These are phyloP conservation scores for Pezicula neosporulosa DNA, from an alignment of 2,329 filamentous ascomycete species.

Conservation along the genomic window DNA sequence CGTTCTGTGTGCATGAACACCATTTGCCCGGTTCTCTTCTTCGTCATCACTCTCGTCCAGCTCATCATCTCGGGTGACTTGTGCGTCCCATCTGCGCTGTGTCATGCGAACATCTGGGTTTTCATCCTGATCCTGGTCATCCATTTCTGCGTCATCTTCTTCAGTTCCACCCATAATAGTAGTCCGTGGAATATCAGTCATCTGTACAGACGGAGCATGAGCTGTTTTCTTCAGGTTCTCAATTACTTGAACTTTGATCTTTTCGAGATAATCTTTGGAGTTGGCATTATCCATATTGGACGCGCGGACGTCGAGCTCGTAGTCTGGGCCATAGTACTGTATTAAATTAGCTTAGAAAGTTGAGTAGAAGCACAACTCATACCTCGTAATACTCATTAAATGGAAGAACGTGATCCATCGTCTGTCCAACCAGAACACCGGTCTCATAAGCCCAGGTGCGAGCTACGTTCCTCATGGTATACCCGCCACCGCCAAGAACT, in stretches of 20 bases:
- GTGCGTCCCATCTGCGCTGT: conserved; percentile 78
- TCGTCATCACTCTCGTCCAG: conserved; percentile 89
- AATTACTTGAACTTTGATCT: conserved; percentile 75
- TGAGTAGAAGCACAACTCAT: conserved; percentile 44
- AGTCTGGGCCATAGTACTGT: conserved; percentile 88
- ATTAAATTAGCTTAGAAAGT: conserved; percentile 36
- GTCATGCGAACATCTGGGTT: conserved; percentile 83
- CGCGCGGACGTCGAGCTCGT: conserved; percentile 83
- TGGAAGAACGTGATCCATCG: conserved; percentile 78
- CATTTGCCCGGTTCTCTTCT: conserved; percentile 70
- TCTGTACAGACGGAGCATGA: conserved; percentile 85
- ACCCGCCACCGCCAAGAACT: conserved; percentile 93
- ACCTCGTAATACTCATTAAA: conserved; percentile 95
- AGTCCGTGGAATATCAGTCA: conserved; percentile 70
- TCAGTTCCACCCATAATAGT: conserved; percentile 61
- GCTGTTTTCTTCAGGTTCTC: conserved; percentile 86
- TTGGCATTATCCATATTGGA: conserved; percentile 92
- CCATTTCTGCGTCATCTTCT: conserved; percentile 62
- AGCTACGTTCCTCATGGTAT: conserved; percentile 95
- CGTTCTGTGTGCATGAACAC: conserved; percentile 50
- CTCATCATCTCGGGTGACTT: conserved; percentile 72
- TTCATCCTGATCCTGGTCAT: conserved; percentile 76
- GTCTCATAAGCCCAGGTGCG: conserved; percentile 98
- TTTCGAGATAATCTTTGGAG: conserved; percentile 74
- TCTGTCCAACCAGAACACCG: conserved; percentile 78